These are phyloP conservation scores for Coriaria nepalensis DNA, from an alignment of 306 rosid species.

Conservation along the genomic window DNA sequence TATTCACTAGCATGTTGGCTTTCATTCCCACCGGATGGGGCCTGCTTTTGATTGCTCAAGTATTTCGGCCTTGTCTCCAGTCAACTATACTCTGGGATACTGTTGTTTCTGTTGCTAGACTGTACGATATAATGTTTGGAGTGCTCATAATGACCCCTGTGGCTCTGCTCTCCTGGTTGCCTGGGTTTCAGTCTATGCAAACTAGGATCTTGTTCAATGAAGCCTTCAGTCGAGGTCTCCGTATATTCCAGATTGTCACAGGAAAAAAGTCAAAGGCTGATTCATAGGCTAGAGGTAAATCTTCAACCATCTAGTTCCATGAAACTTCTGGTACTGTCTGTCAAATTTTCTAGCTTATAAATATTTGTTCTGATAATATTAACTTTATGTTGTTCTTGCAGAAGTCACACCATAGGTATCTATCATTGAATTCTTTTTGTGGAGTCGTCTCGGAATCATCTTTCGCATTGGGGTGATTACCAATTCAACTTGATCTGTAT, in stretches of 20 bases:
- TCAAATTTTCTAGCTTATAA: too few species aligned
- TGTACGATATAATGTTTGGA: conserved; percentile 68
- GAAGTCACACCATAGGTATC: too few species aligned
- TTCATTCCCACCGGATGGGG: conserved; percentile 95
- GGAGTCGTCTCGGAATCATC: too few species aligned
- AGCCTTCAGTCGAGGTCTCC: conserved; percentile 78
- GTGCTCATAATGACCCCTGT: conserved; percentile 60
- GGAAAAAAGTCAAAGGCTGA: conserved; percentile 30
- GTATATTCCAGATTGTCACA: conserved; percentile 56
- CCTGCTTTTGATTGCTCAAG: conserved; percentile 65
- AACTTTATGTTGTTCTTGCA: too few species aligned
- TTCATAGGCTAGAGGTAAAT: conserved; percentile 10
- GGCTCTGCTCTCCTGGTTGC: conserved; percentile 76
- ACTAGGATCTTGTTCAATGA: conserved; percentile 77
- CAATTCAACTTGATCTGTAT: too few species aligned
- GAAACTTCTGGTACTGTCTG: too few species aligned
- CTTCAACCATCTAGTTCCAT: background rate
- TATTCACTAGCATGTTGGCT: conserved; percentile 67
- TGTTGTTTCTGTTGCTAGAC: conserved; percentile 52
- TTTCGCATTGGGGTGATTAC: too few species aligned
- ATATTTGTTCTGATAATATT: too few species aligned
- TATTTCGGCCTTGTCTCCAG: conserved; percentile 45
- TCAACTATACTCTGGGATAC: conserved; percentile 36
- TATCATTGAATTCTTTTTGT: too few species aligned
- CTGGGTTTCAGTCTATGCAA: conserved; percentile 88